Conservation (phyloP, 2,329 filamentous ascomycete species). For the Exophiala spinifera region DNA sequence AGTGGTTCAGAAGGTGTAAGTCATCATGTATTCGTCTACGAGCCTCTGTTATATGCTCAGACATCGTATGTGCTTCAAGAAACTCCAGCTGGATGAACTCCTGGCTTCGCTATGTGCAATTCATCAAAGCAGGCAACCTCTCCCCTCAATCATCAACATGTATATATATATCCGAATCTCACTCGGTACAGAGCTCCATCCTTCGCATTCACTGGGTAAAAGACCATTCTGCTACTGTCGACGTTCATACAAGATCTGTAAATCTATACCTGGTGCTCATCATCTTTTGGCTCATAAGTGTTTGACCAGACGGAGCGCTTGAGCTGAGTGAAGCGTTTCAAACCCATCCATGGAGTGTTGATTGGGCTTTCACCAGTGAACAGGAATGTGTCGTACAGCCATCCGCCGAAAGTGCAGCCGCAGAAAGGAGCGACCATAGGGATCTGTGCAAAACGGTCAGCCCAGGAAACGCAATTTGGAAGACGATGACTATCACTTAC, state of each 20-base stretch:
- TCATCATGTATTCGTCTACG: background rate
- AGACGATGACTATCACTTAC: slow-evolving; percentile 36
- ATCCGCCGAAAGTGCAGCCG: slow-evolving; percentile 62
- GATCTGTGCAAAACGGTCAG: slow-evolving; percentile 47
- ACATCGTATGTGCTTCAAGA: background rate
- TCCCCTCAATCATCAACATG: too few relatives aligned
- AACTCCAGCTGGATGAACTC: background rate
- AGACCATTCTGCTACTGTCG: background rate
- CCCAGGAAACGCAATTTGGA: slow-evolving; percentile 1
- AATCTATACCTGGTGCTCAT: slow-evolving; percentile 18
- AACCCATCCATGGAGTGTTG: slow-evolving; percentile 63
- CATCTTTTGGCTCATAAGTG: slow-evolving; percentile 11
- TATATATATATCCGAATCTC: too few relatives aligned
- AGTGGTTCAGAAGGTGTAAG: background rate
- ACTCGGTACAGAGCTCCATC: too few relatives aligned
- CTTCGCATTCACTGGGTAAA: background rate
- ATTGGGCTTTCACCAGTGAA: slow-evolving; percentile 66
- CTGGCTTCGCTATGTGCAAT: too few relatives aligned
- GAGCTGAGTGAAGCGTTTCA: slow-evolving; percentile 51
- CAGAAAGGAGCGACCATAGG: slow-evolving; percentile 70
- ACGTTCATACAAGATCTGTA: background rate
- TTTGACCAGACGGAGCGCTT: slow-evolving; percentile 27
- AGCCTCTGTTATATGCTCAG: background rate
- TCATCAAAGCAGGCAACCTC: too few relatives aligned
- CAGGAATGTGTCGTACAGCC: slow-evolving; percentile 65